phyloP scores from a whole-genome alignment of 352 stramenopile species.

The Hyaloperonospora brassicae region DNA sequence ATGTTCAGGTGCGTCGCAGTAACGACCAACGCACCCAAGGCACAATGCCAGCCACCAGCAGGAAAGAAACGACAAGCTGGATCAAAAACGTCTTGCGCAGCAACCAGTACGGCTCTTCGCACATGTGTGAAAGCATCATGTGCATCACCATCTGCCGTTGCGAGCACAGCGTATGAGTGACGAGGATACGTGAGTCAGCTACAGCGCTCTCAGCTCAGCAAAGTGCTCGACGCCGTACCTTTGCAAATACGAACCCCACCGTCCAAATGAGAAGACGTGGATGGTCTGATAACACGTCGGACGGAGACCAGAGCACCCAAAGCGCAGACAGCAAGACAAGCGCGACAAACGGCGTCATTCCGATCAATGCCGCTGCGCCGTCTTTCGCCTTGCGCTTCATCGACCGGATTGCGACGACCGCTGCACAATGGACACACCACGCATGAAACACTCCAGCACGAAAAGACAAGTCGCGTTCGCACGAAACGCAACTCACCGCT shows the following conservation, averaged over 20 bases:
- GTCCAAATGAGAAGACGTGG: slow-evolving; percentile 82
- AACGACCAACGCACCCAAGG: slow-evolving; percentile 46
- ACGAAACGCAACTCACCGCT: slow-evolving; percentile 36
- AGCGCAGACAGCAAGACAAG: slow-evolving; percentile 63
- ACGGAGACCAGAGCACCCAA: slow-evolving; percentile 73
- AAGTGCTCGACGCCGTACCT: slow-evolving; percentile 30
- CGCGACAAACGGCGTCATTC: slow-evolving; percentile 55
- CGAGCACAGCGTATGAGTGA: background rate
- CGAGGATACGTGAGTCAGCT: background rate
- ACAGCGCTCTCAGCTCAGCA: background rate
- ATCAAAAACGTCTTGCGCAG: slow-evolving; percentile 76
- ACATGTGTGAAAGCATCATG: slow-evolving; percentile 86
- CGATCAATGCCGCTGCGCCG: slow-evolving; percentile 49
- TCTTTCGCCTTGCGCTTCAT: slow-evolving; percentile 55
- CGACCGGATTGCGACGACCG: slow-evolving; percentile 54
- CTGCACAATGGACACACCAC: slow-evolving; percentile 22
- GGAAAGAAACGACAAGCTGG: slow-evolving; percentile 47
- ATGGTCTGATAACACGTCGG: slow-evolving; percentile 74
- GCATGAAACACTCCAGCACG: too few relatives aligned
- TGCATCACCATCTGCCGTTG: slow-evolving; percentile 79
- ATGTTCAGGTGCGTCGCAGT: background rate
- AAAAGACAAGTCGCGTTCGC: too few relatives aligned
- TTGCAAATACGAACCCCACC: slow-evolving; percentile 70
- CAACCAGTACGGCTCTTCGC: slow-evolving; percentile 78
- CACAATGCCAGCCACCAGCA: slow-evolving; percentile 65